phyloP scores from a whole-genome alignment of 140 eudicot genomes.

The Anethum foeniculum region DNA sequence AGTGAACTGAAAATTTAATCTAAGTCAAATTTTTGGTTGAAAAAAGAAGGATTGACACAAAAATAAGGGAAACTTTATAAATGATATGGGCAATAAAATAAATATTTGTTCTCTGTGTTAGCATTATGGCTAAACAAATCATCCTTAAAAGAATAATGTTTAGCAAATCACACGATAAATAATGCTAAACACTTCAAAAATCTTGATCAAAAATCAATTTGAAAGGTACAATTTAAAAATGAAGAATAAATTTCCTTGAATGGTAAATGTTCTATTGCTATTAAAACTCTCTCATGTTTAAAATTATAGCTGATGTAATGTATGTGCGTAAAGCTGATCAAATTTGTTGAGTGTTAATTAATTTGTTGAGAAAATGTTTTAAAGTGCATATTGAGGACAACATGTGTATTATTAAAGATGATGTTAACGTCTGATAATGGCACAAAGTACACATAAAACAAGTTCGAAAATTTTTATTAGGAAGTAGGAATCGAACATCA shows the following conservation, averaged over 20 bases:
- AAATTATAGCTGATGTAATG: not conserved
- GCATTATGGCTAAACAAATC: too few species aligned
- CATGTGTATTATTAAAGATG: too few species aligned
- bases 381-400: too few species aligned
- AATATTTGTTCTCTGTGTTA: too few species aligned
- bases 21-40: not conserved
- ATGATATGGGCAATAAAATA: not conserved
- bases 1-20: not conserved
- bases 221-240: not conserved
- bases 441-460: too few species aligned
- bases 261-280: not conserved
- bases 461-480: too few species aligned
- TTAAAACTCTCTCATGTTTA: not conserved
- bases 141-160: too few species aligned
- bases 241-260: not conserved
- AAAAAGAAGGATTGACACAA: not conserved
- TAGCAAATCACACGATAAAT: too few species aligned
- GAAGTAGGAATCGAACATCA: too few species aligned
- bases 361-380: not conserved
- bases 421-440: too few species aligned
- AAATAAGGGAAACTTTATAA: too few species aligned
- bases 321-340: slow-evolving; percentile 1
- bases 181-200: not conserved
- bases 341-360: slow-evolving; percentile 8
- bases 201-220: not conserved